phyloP scores from a whole-genome alignment of 2,329 filamentous ascomycete species.

The Aspergillus ochraceoroseus region DNA sequence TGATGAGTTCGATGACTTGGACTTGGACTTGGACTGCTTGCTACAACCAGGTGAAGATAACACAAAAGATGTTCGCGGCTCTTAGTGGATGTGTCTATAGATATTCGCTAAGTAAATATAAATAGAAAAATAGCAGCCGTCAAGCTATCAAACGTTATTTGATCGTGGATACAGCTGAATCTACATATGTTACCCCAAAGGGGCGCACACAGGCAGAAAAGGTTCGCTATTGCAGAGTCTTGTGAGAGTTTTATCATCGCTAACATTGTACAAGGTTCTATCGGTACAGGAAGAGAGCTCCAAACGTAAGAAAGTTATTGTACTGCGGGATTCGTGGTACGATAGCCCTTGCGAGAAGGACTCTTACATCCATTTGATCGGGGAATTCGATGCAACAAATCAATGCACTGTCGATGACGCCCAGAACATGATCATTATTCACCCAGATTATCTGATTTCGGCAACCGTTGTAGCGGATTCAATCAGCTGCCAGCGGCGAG shows the following conservation, averaged over 20 bases:
- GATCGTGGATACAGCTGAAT: slow-evolving; percentile 67
- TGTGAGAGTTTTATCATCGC: slow-evolving; percentile 2
- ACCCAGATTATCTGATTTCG: slow-evolving; percentile 92
- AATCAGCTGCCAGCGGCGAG: slow-evolving; percentile 82
- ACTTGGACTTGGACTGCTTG: slow-evolving; percentile 59
- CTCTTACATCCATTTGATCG: slow-evolving; percentile 81
- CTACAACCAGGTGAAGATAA: slow-evolving; percentile 60
- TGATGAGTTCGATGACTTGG: slow-evolving; percentile 68
- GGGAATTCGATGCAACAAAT: slow-evolving; percentile 63
- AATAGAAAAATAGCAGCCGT: slow-evolving; percentile 61
- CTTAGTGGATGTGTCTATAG: slow-evolving; percentile 33
- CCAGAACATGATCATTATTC: slow-evolving; percentile 81
- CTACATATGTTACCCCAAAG: slow-evolving; percentile 60
- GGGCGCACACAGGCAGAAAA: slow-evolving; percentile 63
- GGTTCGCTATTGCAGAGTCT: slow-evolving; percentile 48
- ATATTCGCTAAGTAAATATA: slow-evolving; percentile 59
- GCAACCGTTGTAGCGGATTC: slow-evolving; percentile 96
- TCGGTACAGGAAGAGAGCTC: slow-evolving; percentile 74
- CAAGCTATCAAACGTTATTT: slow-evolving; percentile 80
- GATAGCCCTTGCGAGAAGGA: slow-evolving; percentile 70
- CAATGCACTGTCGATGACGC: slow-evolving; percentile 78
- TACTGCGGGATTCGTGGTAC: slow-evolving; percentile 79
- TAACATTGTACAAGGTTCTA: slow-evolving; percentile 57
- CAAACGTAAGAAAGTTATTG: slow-evolving; percentile 61
- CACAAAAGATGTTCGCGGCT: slow-evolving; percentile 62